Evolutionary conservation across 441 rosid genomes (phyloP).

Genomic region (Gossypium davidsonii): DNA sequence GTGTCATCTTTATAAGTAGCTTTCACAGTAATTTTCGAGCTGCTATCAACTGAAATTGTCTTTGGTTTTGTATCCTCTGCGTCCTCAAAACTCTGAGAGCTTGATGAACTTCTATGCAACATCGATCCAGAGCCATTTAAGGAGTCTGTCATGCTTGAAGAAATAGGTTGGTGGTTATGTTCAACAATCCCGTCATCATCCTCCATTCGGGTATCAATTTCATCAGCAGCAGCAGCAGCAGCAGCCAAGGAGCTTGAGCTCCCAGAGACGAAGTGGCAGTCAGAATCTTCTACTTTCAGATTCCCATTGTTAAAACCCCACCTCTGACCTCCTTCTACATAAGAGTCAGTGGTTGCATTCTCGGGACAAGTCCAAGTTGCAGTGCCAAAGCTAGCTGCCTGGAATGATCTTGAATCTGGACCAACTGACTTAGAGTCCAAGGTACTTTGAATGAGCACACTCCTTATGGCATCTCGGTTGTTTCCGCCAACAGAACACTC

Average conservation of each 20-base stretch:
- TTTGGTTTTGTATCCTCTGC: slow-evolving; percentile 33
- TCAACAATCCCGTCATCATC: slow-evolving; percentile 32
- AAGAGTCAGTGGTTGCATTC: slow-evolving; percentile 19
- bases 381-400: slow-evolving; percentile 25
- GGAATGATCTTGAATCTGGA: slow-evolving; percentile 23
- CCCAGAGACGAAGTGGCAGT: slow-evolving; percentile 24
- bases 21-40: slow-evolving; percentile 53
- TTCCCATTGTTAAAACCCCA: slow-evolving; percentile 23
- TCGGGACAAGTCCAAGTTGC: slow-evolving; percentile 27
- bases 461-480: slow-evolving; percentile 21
- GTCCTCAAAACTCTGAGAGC: slow-evolving; percentile 49
- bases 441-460: slow-evolving; percentile 9
- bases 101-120: slow-evolving; percentile 43
- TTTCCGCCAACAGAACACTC: slow-evolving; percentile 24
- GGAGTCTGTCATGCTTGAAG: slow-evolving; percentile 62
- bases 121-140: slow-evolving; percentile 52
- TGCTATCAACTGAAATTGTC: slow-evolving; percentile 27
- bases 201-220: slow-evolving; percentile 32
- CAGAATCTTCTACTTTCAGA: slow-evolving; percentile 31
- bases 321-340: slow-evolving; percentile 13
- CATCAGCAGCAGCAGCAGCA: slow-evolving; percentile 18
- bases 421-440: slow-evolving; percentile 28
- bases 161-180: slow-evolving; percentile 37
- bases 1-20: slow-evolving; percentile 71
- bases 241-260: slow-evolving; percentile 36